Percentiles rank a stretch among this genome's conserved stretches.
Conservation (phyloP, 306 rosid species). For the Trichosanthes cucumerina region DNA sequence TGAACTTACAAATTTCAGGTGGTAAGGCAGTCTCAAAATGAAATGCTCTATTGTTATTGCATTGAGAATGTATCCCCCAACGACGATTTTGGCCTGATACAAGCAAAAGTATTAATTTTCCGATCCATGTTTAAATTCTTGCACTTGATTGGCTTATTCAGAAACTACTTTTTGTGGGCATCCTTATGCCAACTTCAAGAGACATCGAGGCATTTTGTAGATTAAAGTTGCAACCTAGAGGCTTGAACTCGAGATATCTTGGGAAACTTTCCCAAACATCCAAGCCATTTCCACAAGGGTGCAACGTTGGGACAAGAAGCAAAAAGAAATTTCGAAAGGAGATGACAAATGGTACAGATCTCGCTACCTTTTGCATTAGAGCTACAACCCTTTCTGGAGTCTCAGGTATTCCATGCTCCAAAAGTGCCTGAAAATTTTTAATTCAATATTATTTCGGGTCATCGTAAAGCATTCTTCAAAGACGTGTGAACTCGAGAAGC, state of each 20-base stretch:
- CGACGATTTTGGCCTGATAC: slow-evolving; percentile 59
- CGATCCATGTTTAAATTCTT: neutral
- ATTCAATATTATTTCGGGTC: neutral
- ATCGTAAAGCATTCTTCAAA: neutral
- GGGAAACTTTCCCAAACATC: neutral
- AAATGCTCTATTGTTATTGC: slow-evolving; percentile 90
- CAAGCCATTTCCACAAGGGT: neutral
- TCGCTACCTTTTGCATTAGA: slow-evolving; percentile 67
- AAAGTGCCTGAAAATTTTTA: slow-evolving; percentile 39
- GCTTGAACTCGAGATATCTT: neutral
- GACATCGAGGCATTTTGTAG: neutral
- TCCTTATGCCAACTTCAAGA: neutral
- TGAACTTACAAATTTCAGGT: slow-evolving; percentile 75
- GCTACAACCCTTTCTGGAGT: slow-evolving; percentile 87
- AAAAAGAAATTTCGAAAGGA: neutral
- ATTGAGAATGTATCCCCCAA: slow-evolving; percentile 67
- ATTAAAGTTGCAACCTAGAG: neutral
- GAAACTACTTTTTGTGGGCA: neutral
- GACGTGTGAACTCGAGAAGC: neutral
- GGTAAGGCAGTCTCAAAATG: slow-evolving; percentile 84
- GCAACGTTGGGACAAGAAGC: neutral
- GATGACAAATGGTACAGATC: neutral
- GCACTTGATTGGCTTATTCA: neutral
- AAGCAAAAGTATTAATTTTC: neutral
- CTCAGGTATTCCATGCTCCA: slow-evolving; percentile 76